Conservation (phyloP, 1,284 basidiomycete species). For the Malassezia psittaci region DNA sequence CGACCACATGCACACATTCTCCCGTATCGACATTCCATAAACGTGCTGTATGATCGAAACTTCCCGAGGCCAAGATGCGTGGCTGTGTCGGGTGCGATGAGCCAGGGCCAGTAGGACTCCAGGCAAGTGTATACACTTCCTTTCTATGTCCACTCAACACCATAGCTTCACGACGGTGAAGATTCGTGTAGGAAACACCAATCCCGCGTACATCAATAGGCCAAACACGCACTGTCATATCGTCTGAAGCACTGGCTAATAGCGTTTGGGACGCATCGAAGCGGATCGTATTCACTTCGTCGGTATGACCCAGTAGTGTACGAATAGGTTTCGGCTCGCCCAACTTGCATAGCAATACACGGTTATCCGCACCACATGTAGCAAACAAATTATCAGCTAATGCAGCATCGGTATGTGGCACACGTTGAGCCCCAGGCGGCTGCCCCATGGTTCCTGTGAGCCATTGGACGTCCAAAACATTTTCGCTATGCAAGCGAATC, state of each 20-base stretch:
- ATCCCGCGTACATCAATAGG: slow-evolving; percentile 23
- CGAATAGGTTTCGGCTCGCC: slow-evolving; percentile 42
- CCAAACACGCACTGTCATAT: slow-evolving; percentile 41
- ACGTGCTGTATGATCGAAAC: slow-evolving; percentile 42
- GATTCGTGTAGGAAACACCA: slow-evolving; percentile 1
- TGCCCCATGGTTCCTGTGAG: slow-evolving; percentile 16
- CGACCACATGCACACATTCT: slow-evolving; percentile 36
- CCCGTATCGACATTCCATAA: slow-evolving; percentile 45
- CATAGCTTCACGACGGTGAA: slow-evolving; percentile 16
- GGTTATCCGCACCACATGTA: slow-evolving; percentile 45
- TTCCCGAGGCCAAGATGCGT: slow-evolving; percentile 42
- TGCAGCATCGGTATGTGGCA: slow-evolving; percentile 15
- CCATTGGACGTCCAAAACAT: slow-evolving; percentile 46
- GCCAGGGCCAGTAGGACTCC: slow-evolving; percentile 37
- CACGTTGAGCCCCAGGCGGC: background rate
- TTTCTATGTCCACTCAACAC: slow-evolving; percentile 39
- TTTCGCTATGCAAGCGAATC: slow-evolving; percentile 39
- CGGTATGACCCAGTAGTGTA: slow-evolving; percentile 38
- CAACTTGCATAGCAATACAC: slow-evolving; percentile 38
- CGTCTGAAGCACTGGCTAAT: slow-evolving; percentile 42
- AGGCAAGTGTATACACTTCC: slow-evolving; percentile 42
- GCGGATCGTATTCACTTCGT: slow-evolving; percentile 46
- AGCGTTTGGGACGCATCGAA: slow-evolving; percentile 45
- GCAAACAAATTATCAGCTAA: slow-evolving; percentile 40
- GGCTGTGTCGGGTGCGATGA: slow-evolving; percentile 31